phyloP scores from a whole-genome alignment of 176 grass and related monocot species.

The Metroxylon sagu region DNA sequence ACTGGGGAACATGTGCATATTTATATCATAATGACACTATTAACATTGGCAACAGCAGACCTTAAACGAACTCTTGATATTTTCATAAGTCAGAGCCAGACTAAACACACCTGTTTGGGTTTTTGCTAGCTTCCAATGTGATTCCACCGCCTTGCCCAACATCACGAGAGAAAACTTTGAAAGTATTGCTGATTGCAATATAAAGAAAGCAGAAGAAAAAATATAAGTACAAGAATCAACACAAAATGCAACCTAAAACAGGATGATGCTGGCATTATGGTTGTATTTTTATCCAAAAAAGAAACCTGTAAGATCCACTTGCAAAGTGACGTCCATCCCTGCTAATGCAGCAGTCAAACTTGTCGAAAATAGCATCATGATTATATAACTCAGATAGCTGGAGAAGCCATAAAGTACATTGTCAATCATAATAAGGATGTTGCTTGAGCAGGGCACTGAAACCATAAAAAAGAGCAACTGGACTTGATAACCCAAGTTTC shows the following conservation, averaged over 20 bases:
- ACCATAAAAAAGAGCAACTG: too few relatives aligned
- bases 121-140: constrained; percentile 22
- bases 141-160: neutral
- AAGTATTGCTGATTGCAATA: constrained; percentile 17
- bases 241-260: neutral
- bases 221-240: neutral
- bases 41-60: neutral
- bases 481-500: too few relatives aligned
- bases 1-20: too few relatives aligned
- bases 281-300: neutral
- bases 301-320: constrained; percentile 20
- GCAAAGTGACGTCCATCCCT: constrained; percentile 11
- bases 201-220: constrained; percentile 2
- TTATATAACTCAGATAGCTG: constrained; percentile 19
- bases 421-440: neutral
- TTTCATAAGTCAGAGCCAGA: neutral
- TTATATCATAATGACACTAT: neutral
- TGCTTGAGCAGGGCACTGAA: too few relatives aligned
- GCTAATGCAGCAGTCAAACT: constrained; percentile 21
- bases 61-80: neutral
- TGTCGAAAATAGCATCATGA: constrained; percentile 22
- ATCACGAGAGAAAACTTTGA: constrained; percentile 17
- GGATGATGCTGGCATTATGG: neutral
- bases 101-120: constrained; percentile 10
- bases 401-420: constrained; percentile 6